Evolutionary conservation across 192 early-diverging fungal genomes (phyloP), one percentile per base, ranked within the genome.

Genomic region (Entomortierella chlamydospora): DNA sequence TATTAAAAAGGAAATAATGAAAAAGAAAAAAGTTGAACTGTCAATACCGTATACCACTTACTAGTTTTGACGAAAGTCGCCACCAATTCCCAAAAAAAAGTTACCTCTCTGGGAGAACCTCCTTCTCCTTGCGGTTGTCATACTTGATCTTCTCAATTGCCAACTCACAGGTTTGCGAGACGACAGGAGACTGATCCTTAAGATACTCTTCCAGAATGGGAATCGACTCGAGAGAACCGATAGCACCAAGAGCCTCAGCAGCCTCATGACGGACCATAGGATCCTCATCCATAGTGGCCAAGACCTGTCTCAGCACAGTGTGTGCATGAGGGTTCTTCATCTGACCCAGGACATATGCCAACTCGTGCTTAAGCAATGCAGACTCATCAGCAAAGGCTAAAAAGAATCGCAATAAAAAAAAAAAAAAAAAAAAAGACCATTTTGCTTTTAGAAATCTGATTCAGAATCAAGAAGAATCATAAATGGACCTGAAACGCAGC

Each of bases 241-340:
- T 94, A 4, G 98, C 98, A 25, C 95, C 96, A 57, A 99, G 82
- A 2, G 98, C 96, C 83, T 99, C 98, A 12, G 96, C 98, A 26
- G 97, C 96, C 84, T 99, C 98, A 79, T 99, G 98, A 6, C 98
- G 89, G 54, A 98, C 97, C 98, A 99, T 99, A 39, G 91, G 91
- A 70, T 96, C 93, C 71, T 97, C 89, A 20, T 80, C 69, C 58
- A 72, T 81, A 49, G 89, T 73, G n/a, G 82, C 86, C 66, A 99
- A 84, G 12, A 97, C 93, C 28, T 68, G 62, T 45, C 81, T 68
- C 7, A 99, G 86, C 20, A 87, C 82, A 0, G 85, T 85, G 47
- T 96, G 91, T 17, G 98, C 96, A 13, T 85, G 79, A 22, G 85
- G 84, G 76, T 95, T 94, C 71, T 91, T 88, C 90, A 96, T 98